These are phyloP conservation scores for Reticulascus tulasneorum DNA, from an alignment of 2,329 filamentous ascomycete species.

Conservation along the genomic window DNA sequence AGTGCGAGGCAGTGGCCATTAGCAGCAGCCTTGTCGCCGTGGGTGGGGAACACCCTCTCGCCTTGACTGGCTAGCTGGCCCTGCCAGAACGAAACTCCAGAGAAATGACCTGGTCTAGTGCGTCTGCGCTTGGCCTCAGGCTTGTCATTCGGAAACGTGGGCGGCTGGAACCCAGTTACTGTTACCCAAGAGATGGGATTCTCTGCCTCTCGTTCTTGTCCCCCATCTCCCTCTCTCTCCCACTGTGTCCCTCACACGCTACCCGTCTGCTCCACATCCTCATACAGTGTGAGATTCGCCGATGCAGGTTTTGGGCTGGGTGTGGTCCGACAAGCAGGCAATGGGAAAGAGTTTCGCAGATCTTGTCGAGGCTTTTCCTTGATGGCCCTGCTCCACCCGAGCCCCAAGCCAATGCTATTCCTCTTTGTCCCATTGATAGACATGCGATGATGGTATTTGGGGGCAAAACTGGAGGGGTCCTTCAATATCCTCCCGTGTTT, in stretches of 20 bases:
- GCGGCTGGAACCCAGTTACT: conserved; percentile 11
- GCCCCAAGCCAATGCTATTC: conserved; percentile 4
- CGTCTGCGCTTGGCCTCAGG: conserved; percentile 4
- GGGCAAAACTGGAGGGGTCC: no score
- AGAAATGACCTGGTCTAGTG: conserved; percentile 11
- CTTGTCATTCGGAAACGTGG: conserved; percentile 14
- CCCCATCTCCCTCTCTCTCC: neutral
- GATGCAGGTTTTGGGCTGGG: conserved; percentile 4
- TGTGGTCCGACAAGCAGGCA: no score
- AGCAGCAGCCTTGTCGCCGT: conserved; percentile 1
- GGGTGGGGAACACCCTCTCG: conserved; percentile 4
- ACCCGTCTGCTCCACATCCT: conserved; percentile 1
- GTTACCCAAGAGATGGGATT: conserved; percentile 4
- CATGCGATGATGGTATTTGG: conserved; percentile 12
- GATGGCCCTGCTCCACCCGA: conserved; percentile 4
- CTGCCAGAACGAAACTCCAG: conserved; percentile 1
- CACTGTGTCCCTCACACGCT: neutral
- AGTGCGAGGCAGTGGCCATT: conserved; percentile 12
- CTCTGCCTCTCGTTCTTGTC: neutral
- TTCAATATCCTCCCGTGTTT: no score
- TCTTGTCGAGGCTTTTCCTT: no score
- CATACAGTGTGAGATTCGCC: conserved; percentile 8
- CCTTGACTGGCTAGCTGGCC: conserved; percentile 8
- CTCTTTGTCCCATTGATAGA: conserved; percentile 10
- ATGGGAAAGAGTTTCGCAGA: no score